A percentile compares a stretch with the other conserved stretches of the same genome.
Conservation (phyloP, 371 early-diverging fungal genomes). For the Circinella minor region DNA sequence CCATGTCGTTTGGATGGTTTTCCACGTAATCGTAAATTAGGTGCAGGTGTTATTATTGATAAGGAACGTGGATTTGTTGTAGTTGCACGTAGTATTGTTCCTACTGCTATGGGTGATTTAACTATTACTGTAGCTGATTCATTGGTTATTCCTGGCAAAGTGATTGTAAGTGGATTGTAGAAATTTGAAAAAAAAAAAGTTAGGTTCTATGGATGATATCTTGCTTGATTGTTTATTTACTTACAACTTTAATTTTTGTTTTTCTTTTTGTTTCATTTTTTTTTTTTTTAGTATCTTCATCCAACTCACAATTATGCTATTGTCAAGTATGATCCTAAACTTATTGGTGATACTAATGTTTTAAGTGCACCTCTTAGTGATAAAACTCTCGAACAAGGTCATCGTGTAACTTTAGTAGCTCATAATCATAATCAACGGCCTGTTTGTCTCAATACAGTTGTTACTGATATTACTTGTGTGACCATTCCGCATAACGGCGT, state of each 20-base stretch:
- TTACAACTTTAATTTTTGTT: too few species aligned
- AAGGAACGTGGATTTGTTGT: constrained; percentile 73
- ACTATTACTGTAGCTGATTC: constrained; percentile 80
- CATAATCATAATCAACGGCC: constrained; percentile 83
- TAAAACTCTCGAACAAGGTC: constrained; percentile 64
- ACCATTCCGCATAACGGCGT: constrained; percentile 79
- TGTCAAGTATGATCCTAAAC: constrained; percentile 75
- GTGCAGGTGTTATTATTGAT: constrained; percentile 80
- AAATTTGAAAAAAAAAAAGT: too few species aligned
- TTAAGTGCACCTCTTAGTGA: constrained; percentile 66
- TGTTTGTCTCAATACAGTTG: constrained; percentile 72
- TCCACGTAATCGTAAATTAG: constrained; percentile 66
- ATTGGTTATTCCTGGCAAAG: constrained; percentile 76
- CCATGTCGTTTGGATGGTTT: constrained; percentile 73
- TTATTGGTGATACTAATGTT: constrained; percentile 76
- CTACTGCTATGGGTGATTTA: constrained; percentile 76
- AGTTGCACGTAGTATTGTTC: constrained; percentile 73
- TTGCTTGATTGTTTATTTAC: too few species aligned
- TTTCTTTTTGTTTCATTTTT: background rate
- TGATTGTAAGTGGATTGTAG: constrained; percentile 45
- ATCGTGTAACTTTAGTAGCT: constrained; percentile 71
- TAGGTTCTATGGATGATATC: too few species aligned
- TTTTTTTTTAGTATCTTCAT: constrained; percentile 68
- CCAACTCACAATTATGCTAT: constrained; percentile 85
- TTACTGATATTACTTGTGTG: constrained; percentile 79